A percentile compares a stretch with the other conserved stretches of the same genome.
phyloP scores from a whole-genome alignment of 2,329 filamentous ascomycete genomes.

The Aspergillus uvarum region DNA sequence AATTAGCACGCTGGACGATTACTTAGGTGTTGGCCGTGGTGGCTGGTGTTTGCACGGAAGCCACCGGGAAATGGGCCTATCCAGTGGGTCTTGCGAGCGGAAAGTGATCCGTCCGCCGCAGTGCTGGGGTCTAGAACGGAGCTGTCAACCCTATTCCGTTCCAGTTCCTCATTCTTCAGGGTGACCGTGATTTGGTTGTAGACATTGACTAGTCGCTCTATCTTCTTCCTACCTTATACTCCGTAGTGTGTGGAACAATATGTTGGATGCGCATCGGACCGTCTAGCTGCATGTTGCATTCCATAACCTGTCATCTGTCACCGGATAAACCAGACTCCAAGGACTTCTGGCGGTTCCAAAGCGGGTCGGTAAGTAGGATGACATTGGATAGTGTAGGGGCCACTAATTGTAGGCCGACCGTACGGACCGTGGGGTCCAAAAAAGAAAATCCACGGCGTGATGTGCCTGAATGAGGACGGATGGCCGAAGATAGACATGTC shows the following conservation, averaged over 20 bases:
- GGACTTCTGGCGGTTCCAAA: not conserved
- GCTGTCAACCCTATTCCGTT: not conserved
- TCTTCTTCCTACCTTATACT: not conserved
- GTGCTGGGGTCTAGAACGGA: not conserved
- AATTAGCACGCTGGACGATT: too few species aligned
- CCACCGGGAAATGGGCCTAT: not conserved
- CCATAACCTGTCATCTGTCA: not conserved
- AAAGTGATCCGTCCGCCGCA: not conserved
- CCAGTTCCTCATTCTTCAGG: not conserved
- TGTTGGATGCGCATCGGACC: not conserved
- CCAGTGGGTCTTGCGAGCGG: not conserved
- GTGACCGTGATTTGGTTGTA: not conserved
- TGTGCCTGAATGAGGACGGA: not conserved
- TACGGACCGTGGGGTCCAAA: constrained; percentile 6
- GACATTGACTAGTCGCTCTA: not conserved
- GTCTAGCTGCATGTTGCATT: not conserved
- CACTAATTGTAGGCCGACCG: constrained; percentile 2
- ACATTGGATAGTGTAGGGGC: not conserved
- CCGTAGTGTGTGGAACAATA: not conserved
- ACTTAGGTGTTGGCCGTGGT: too few species aligned
- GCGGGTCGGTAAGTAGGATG: constrained; percentile 6
- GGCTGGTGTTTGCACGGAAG: not conserved
- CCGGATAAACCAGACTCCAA: not conserved
- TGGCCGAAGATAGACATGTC: not conserved
- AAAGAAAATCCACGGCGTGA: not conserved